phyloP scores from a whole-genome alignment of 169 alveolate genomes.

The Cryptosporidium bovis region DNA sequence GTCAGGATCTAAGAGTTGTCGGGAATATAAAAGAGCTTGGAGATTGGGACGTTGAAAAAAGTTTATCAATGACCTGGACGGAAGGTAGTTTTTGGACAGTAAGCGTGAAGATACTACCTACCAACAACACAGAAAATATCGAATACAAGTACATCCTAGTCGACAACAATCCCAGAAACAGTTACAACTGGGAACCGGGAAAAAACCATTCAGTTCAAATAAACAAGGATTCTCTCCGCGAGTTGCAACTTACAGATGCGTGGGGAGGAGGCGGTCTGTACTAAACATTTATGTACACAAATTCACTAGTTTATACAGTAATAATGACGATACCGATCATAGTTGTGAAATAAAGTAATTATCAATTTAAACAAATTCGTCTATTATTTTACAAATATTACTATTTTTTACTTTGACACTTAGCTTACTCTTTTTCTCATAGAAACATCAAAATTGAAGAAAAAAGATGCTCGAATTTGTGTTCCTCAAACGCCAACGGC shows the following conservation, averaged over 20 bases:
- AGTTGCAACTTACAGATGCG: conserved; percentile 63
- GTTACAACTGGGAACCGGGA: conserved; percentile 67
- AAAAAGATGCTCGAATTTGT: neutral
- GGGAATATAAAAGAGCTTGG: conserved; percentile 69
- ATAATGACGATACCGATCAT: too few species aligned
- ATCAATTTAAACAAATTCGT: neutral
- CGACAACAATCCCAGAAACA: neutral
- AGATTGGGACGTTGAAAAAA: conserved; percentile 42
- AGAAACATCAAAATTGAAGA: too few species aligned
- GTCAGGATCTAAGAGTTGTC: conserved; percentile 58
- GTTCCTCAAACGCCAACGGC: conserved; percentile 39
- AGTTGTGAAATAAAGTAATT: too few species aligned
- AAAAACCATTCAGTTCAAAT: conserved; percentile 64
- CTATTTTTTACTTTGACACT: too few species aligned
- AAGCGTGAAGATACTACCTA: neutral
- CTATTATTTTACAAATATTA: neutral
- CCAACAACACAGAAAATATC: conserved; percentile 24
- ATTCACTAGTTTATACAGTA: neutral
- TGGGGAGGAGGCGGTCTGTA: conserved; percentile 74
- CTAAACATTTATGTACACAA: neutral
- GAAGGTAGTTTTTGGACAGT: conserved; percentile 64
- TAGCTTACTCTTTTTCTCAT: too few species aligned
- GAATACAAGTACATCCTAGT: conserved; percentile 63
- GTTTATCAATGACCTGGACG: conserved; percentile 54
- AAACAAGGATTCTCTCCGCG: conserved; percentile 19